Conservation (phyloP, 2,329 filamentous ascomycete genomes). For the Diaporthe ampelina region DNA sequence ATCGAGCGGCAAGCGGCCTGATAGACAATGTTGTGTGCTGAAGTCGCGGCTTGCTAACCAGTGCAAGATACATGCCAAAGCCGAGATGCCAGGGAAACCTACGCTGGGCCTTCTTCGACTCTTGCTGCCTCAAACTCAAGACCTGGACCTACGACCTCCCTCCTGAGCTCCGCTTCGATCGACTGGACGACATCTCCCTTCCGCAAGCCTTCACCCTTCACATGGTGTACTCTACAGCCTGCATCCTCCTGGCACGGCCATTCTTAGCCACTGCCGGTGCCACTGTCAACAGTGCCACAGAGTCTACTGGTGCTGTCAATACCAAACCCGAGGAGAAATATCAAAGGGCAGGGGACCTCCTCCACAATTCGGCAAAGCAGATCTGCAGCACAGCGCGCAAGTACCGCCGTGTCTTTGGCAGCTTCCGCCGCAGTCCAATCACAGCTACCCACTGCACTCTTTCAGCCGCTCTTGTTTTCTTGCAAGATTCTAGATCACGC, state of each 20-base stretch:
- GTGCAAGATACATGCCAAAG: neutral
- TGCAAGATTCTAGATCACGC: neutral
- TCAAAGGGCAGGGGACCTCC: neutral
- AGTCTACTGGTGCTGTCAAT: neutral
- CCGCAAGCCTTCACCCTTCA: neutral
- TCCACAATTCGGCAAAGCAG: neutral
- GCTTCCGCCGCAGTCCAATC: neutral
- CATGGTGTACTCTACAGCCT: conserved; percentile 9
- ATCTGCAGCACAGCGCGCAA: conserved; percentile 4
- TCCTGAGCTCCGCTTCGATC: neutral
- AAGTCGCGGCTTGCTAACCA: too few relatives aligned
- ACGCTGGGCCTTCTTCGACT: neutral
- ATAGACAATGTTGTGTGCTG: neutral
- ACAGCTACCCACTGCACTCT: conserved; percentile 1
- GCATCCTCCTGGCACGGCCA: neutral
- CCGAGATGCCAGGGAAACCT: neutral
- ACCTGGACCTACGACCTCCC: conserved; percentile 1
- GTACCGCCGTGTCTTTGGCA: neutral
- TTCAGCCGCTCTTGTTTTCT: neutral
- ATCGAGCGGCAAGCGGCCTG: too few relatives aligned
- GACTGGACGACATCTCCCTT: neutral
- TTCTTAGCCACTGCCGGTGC: neutral
- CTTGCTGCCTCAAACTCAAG: neutral
- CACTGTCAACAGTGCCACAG: neutral
- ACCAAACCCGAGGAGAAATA: neutral